Evolutionary conservation across 306 rosid genomes (phyloP), one percentile per base, ranked within the genome.

Genomic region (Argentina anserina): DNA sequence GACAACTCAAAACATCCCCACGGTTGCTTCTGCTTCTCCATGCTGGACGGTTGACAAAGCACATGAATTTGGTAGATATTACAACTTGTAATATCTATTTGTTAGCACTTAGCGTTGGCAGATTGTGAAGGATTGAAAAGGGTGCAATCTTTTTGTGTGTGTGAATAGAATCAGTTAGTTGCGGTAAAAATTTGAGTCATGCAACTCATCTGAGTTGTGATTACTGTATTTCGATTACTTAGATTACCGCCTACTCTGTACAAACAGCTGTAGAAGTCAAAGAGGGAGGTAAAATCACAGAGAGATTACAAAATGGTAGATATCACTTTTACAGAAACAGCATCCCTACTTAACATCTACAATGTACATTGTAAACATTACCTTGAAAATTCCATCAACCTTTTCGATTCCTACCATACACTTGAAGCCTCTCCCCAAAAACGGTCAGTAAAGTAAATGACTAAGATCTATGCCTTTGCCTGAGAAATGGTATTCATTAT

Each of bases 371-470:
- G 77, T 66, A 49, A 53, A 15, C 55, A 26, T 45, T 25, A 26
- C 45, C 28, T 26, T 36, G 11, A 36, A 25, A 65, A 21, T 7
- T 55, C 36, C 67, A 55, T 41, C 45, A 43, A 62, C 10, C 37
- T 42, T 9, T 36, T 36, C 13, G 11, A 10, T 46, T 64, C 77
- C 70, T 50, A 55, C 80, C 70, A 45, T 75, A 70, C 81, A 71
- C 42, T 67, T 31, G 66, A 66, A 62, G 67, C 67, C 43, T 34
- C 43, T 33, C 34, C 67, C 74, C 81, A 63, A 36, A 71, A 76
- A 63, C 39, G 71, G 76, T 28, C 45, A 73, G 64, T 58, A 33
- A 25, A 37, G 46, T 61, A 68, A 26, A 76, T 25, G 63, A 67
- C 74, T 70, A 70, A 12, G 63, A 50, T 37, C 49, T 55, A 36